These are phyloP conservation scores for Fagus crenata DNA, from an alignment of 306 rosid genomes.

Conservation along the genomic window DNA sequence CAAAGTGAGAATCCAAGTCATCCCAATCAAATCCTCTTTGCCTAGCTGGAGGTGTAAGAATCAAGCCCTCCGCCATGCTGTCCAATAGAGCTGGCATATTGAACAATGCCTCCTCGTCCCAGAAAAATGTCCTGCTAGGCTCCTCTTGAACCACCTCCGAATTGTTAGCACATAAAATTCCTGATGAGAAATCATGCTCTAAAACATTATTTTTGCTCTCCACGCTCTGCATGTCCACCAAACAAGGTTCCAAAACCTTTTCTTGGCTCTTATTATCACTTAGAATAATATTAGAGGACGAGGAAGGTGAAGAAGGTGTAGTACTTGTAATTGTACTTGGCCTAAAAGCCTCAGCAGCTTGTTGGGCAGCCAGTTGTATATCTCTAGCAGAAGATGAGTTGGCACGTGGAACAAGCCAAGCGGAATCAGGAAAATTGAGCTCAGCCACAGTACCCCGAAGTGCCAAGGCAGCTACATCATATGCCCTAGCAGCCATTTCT, in stretches of 20 bases:
- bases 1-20: background rate
- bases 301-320: background rate
- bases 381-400: constrained; percentile 20
- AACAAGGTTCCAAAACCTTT: background rate
- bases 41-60: background rate
- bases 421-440: constrained; percentile 28
- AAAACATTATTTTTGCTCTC: background rate
- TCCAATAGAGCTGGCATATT: constrained; percentile 5
- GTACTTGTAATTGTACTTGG: no score
- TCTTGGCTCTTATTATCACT: background rate
- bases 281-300: background rate
- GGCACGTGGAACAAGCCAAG: constrained; percentile 25
- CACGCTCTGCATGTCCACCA: background rate
- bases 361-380: constrained; percentile 24
- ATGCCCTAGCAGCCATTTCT: constrained; percentile 48
- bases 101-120: constrained; percentile 1
- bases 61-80: constrained; percentile 7
- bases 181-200: background rate
- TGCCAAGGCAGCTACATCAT: constrained; percentile 38
- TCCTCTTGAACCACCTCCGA: background rate
- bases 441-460: constrained; percentile 32
- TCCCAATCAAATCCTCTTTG: background rate
- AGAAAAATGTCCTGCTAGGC: background rate
- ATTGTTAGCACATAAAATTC: background rate
- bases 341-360: constrained; percentile 4